phyloP scores from a whole-genome alignment of 2,329 filamentous ascomycete species.

The Epicoccum sorghinum region DNA sequence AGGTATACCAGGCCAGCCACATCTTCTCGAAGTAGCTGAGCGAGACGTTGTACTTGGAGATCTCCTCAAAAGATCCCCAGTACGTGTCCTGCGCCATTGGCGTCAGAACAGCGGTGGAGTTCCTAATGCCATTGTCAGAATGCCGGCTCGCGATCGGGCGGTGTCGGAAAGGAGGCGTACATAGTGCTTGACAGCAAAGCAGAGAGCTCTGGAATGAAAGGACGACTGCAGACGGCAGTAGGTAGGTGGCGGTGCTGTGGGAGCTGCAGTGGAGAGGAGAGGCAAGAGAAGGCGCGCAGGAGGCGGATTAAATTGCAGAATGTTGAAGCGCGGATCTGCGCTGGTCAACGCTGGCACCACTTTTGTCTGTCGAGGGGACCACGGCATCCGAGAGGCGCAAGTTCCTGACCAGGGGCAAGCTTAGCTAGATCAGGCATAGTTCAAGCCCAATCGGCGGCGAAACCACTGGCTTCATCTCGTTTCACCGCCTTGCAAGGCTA shows the following conservation, averaged over 20 bases:
- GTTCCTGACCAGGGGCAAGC: constrained; percentile 20
- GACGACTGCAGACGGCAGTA: constrained; percentile 25
- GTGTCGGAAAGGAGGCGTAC: constrained; percentile 23
- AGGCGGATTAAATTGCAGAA: constrained; percentile 40
- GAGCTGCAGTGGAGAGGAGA: constrained; percentile 24
- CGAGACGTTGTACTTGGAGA: constrained; percentile 77
- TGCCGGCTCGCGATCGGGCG: constrained; percentile 16
- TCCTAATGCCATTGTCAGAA: constrained; percentile 39
- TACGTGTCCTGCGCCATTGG: constrained; percentile 61
- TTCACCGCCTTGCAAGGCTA: constrained; percentile 28
- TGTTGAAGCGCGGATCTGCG: constrained; percentile 31
- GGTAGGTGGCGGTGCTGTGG: constrained; percentile 7
- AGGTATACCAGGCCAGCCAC: constrained; percentile 96
- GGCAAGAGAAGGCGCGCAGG: constrained; percentile 27
- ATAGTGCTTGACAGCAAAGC: constrained; percentile 30
- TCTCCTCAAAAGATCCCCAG: constrained; percentile 69
- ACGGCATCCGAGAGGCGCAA: constrained; percentile 23
- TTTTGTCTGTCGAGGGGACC: constrained; percentile 32
- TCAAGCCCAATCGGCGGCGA: constrained; percentile 19
- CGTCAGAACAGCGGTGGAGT: constrained; percentile 43
- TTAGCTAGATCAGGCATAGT: constrained; percentile 2
- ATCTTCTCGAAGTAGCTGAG: constrained; percentile 86
- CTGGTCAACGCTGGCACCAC: constrained; percentile 28
- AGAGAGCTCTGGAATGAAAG: constrained; percentile 8
- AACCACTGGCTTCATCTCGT: constrained; percentile 12